A percentile compares a stretch with the other conserved stretches of the same genome.
Evolutionary conservation across 1,284 basidiomycete species (phyloP).

Genomic region (Tremellales sp.): DNA sequence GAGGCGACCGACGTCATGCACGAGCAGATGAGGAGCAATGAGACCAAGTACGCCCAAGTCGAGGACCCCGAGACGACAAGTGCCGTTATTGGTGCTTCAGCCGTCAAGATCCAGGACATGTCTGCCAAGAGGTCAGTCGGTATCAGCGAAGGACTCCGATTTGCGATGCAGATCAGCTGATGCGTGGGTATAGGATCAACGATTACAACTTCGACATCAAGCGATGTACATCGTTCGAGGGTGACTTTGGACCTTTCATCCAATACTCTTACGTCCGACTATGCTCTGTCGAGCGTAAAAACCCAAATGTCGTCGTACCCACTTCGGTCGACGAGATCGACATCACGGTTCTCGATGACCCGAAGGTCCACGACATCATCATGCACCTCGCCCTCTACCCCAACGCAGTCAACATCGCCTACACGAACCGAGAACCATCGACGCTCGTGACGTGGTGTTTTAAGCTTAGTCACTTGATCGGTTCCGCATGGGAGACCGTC

Average conservation of each 20-base stretch:
- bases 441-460: conserved; percentile 64
- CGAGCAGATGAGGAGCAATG: conserved; percentile 93
- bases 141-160: not conserved
- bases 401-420: conserved; percentile 78
- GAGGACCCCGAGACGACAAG: conserved; percentile 81
- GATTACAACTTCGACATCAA: conserved; percentile 96
- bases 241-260: conserved; percentile 89
- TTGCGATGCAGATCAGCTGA: conserved; percentile 4
- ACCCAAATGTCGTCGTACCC: conserved; percentile 75
- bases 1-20: conserved; percentile 91
- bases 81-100: conserved; percentile 87
- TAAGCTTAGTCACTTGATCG: conserved; percentile 48
- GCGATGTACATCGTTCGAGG: conserved; percentile 93
- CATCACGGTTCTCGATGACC: conserved; percentile 62
- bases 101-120: conserved; percentile 99
- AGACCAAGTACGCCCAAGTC: conserved; percentile 84
- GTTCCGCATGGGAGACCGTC: conserved; percentile 48
- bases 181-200: conserved; percentile 73
- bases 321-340: conserved; percentile 63
- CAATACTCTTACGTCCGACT: conserved; percentile 97
- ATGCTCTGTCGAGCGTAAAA: conserved; percentile 88
- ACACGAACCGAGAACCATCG: conserved; percentile 83
- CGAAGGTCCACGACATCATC: conserved; percentile 80
- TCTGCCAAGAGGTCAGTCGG: conserved; percentile 71
- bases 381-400: conserved; percentile 86